phyloP scores from a whole-genome alignment of 164 flowering plant genomes.

The grape (Vitis vinifera) region DNA sequence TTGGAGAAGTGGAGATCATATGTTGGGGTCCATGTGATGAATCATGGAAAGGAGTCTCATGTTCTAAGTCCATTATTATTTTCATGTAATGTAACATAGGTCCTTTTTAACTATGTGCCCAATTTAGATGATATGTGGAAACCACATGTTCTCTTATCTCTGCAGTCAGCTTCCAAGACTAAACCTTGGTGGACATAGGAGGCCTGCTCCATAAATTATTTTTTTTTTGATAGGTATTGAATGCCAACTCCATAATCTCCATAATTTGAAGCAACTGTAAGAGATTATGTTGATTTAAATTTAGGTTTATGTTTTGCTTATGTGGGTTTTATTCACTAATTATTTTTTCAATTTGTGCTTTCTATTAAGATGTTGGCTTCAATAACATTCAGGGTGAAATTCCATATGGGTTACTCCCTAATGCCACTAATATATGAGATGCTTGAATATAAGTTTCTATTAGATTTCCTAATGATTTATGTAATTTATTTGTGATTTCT shows the following conservation, averaged over 20 bases:
- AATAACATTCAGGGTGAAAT: conserved; percentile 64
- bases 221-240: conserved; percentile 12
- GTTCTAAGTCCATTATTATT: too few relatives aligned
- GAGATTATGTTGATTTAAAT: conserved; percentile 17
- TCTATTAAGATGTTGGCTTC: conserved; percentile 60
- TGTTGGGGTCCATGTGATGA: too few relatives aligned
- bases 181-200: conserved; percentile 46
- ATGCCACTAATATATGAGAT: conserved; percentile 67
- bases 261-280: conserved; percentile 61
- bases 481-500: neutral
- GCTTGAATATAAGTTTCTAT: neutral
- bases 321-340: too few relatives aligned
- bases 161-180: conserved; percentile 58
- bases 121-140: neutral
- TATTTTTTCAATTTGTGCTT: conserved; percentile 5
- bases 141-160: neutral
- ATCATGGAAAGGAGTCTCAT: too few relatives aligned
- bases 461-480: neutral
- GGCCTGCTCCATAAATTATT: too few relatives aligned
- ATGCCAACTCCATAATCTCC: conserved; percentile 48
- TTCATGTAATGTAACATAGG: too few relatives aligned
- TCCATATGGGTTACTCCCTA: conserved; percentile 62
- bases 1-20: too few relatives aligned
- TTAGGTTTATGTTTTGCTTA: neutral
- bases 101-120: too few relatives aligned